These are phyloP conservation scores for Eucalyptus guilfoylei DNA, from an alignment of 345 rosid genomes.

Conservation along the genomic window DNA sequence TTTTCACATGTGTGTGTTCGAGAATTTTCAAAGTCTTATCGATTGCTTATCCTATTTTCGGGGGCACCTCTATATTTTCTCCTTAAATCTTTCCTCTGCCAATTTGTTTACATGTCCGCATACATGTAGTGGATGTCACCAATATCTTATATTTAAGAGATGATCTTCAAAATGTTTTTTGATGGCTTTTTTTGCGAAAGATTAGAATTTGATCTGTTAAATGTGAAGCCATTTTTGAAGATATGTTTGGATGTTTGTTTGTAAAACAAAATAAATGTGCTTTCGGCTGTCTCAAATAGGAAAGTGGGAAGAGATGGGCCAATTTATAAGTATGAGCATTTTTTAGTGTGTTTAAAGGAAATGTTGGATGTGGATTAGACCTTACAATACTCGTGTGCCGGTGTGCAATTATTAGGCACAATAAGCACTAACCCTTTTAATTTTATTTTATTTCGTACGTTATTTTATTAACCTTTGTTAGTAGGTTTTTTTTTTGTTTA, in stretches of 20 bases:
- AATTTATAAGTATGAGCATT: too few species aligned
- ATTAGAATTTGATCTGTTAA: not conserved
- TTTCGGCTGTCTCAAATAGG: fast-evolving
- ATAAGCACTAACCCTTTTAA: too few species aligned
- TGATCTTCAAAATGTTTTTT: not conserved
- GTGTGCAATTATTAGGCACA: too few species aligned
- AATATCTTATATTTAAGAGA: not conserved
- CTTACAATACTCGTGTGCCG: too few species aligned
- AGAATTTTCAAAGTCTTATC: not conserved
- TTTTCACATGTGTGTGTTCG: not conserved
- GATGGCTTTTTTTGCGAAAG: not conserved
- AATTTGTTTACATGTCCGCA: not conserved
- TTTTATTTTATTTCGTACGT: too few species aligned
- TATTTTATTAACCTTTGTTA: too few species aligned
- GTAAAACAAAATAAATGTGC: too few species aligned
- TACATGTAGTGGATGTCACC: not conserved
- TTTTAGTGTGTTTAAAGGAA: too few species aligned
- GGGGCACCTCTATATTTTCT: not conserved
- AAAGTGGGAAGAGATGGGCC: too few species aligned
- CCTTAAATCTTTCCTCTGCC: not conserved
- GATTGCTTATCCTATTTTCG: not conserved
- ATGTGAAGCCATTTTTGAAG: not conserved
- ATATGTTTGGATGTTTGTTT: not conserved
- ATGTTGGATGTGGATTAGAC: too few species aligned
- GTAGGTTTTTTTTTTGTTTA: too few species aligned